A percentile compares a stretch with the other conserved stretches of the same genome.
Conservation (phyloP, 331 rosid genomes). For the Malus hybrid region DNA sequence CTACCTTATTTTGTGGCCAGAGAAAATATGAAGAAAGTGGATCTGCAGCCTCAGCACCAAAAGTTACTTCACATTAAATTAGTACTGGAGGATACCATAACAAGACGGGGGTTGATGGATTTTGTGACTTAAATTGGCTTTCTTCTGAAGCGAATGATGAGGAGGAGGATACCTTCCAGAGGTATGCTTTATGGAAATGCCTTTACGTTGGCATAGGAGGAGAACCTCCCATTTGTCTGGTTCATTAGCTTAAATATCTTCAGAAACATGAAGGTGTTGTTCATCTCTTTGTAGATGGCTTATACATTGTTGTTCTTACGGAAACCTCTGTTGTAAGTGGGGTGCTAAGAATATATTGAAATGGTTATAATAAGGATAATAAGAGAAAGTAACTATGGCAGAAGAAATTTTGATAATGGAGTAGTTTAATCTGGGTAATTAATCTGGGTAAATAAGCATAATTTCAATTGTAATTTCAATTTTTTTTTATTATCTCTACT, state of each 20-base stretch:
- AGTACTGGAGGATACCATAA: constrained; percentile 37
- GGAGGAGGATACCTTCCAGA: constrained; percentile 69
- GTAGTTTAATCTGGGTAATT: neutral
- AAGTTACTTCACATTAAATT: constrained; percentile 46
- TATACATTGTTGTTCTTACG: neutral
- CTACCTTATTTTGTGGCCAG: constrained; percentile 34
- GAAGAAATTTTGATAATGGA: neutral
- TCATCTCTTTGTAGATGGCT: neutral
- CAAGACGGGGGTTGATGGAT: constrained; percentile 32
- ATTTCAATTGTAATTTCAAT: no score
- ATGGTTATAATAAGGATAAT: no score
- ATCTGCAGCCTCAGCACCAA: constrained; percentile 24
- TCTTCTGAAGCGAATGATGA: constrained; percentile 39
- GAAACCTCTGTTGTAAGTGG: neutral
- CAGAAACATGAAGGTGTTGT: neutral
- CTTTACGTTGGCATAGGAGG: neutral
- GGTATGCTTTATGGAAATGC: constrained; percentile 31
- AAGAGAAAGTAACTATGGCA: no score
- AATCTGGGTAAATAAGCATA: neutral
- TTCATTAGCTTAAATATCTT: neutral
- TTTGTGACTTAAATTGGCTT: constrained; percentile 62
- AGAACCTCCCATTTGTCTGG: neutral
- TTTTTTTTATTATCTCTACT: no score
- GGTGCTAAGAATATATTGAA: neutral
- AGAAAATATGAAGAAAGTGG: constrained; percentile 65